Base-by-base conservation (phyloP, 331 rosid species). In the Cydonia oblonga region DNA sequence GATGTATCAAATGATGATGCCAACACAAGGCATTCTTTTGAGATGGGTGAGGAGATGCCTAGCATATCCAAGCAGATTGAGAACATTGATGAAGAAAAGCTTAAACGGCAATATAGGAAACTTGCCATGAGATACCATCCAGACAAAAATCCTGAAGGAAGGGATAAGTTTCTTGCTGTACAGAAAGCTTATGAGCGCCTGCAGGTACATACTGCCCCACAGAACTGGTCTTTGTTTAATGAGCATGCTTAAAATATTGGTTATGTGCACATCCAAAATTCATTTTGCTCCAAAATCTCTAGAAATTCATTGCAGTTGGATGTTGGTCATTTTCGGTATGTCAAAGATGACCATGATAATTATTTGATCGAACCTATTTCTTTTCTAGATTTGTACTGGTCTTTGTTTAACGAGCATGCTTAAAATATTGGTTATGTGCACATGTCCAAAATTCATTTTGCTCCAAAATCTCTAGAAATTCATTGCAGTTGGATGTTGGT, bases 41-140 rank as follows among this genome's bases (percentile, higher is more conserved):
- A 88, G 74, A 65, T 76, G 69, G 80, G 70, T 54, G 97, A 83
- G 61, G 97, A 88, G 58, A 71, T 81, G 26, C 79, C 86, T 74
- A 88, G 89, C 90, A 81, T 95, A 81, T 83, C 96, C 7, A 89
- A 86, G 90, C 91, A 88, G 82, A 87, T 95, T 84, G 99, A 95
- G 85, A 91, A 95, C 85, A 89, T 95, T 7, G 99, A 95, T 71
- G 99, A 95, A 88, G 99, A 95, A 84, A 89, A 91, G 75, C 90
- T 95, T 32, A 95, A 95, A 86, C 88, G 99, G 35, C 99, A 95
- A 80, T 95, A 95, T 88, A 80, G 99, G 81, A 95, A 95, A 81
- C 99, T 95, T 81, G 99, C 99, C 23, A 95, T 91, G 97, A 95
- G 80, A 81, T 95, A 95, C 89, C 99, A 95, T 81, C 99, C 99